Evolutionary conservation across 1,284 basidiomycete genomes (phyloP).

Genomic region (Trichosporon asahii): DNA sequence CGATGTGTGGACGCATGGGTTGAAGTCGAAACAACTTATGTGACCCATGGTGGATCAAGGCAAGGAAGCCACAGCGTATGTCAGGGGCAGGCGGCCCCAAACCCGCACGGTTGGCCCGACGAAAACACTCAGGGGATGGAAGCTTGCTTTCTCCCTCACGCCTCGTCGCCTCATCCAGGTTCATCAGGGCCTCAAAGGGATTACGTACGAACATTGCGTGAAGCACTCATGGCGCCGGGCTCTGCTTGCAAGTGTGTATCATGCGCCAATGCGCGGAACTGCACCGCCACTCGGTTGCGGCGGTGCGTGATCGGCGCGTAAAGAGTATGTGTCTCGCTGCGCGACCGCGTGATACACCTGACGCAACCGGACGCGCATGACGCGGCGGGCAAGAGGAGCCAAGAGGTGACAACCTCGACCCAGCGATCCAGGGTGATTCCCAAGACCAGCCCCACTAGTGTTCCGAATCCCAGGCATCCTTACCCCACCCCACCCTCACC

Average conservation of each 20-base stretch:
- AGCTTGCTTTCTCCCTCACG: no score
- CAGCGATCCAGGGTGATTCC: background rate
- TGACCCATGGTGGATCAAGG: background rate
- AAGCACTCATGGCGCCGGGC: background rate
- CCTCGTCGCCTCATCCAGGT: background rate
- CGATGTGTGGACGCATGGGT: background rate
- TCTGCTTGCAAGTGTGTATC: no score
- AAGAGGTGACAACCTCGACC: background rate
- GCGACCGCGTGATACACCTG: background rate
- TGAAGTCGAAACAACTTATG: background rate
- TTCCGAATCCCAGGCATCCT: no score
- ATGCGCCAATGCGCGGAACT: background rate
- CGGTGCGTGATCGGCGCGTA: background rate
- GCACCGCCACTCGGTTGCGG: background rate
- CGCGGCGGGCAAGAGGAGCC: no score
- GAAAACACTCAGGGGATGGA: background rate
- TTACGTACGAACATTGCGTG: background rate
- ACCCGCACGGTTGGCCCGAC: background rate
- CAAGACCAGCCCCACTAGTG: background rate
- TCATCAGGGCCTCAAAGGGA: background rate
- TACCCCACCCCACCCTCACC: background rate
- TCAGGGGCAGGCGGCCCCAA: background rate
- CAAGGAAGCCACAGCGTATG: background rate
- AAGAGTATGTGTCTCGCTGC: background rate
- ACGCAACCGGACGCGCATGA: background rate